A percentile compares a stretch with the other conserved stretches of the same genome.
These are phyloP conservation scores for Wickerhamomyces chambardii DNA, from an alignment of 805 yeast species.

Conservation along the genomic window DNA sequence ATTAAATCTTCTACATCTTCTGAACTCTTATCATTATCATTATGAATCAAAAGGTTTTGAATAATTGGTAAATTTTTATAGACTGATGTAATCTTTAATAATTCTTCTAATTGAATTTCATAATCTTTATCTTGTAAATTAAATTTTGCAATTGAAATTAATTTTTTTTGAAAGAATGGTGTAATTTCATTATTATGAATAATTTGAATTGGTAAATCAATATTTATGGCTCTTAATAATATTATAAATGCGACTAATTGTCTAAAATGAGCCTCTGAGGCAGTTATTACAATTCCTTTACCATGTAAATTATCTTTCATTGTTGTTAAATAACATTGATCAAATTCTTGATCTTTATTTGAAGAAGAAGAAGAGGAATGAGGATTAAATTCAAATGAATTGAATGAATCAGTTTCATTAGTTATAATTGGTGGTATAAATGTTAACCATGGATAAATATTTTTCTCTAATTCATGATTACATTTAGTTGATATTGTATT, in stretches of 20 bases:
- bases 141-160: constrained; percentile 12
- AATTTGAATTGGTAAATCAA: constrained; percentile 22
- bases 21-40: neutral
- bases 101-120: constrained; percentile 19
- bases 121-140: neutral
- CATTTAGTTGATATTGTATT: neutral
- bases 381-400: neutral
- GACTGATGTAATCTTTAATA: constrained; percentile 21
- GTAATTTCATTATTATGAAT: constrained; percentile 21
- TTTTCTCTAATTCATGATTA: neutral
- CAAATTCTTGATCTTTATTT: no score
- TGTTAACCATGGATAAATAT: constrained; percentile 3
- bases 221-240: constrained; percentile 23
- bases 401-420: neutral
- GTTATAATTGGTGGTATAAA: neutral
- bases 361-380: neutral
- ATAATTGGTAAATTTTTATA: constrained; percentile 12
- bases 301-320: constrained; percentile 1
- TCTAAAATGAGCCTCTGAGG: constrained; percentile 17
- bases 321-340: neutral
- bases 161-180: constrained; percentile 16
- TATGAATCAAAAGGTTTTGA: constrained; percentile 4
- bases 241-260: constrained; percentile 26
- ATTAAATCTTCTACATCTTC: neutral
- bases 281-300: constrained; percentile 23